Evolutionary conservation across 768 basidiomycete species (phyloP).

Genomic region (Amyloporia xantha): DNA sequence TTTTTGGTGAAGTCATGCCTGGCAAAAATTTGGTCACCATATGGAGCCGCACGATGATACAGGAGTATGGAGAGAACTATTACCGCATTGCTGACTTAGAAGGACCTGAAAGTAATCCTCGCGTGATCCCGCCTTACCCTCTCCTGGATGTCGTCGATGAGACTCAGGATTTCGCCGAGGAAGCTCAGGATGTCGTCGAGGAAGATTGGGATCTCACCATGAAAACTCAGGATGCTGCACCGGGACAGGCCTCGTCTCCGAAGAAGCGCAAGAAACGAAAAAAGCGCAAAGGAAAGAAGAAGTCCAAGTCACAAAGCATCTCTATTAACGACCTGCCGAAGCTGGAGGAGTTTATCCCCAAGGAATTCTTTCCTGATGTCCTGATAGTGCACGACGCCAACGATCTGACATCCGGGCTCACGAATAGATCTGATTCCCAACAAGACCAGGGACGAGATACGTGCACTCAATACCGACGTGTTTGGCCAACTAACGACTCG

Average conservation of each 20-base stretch:
- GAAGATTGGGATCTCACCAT: slow-evolving; percentile 14
- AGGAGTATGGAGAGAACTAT: slow-evolving; percentile 25
- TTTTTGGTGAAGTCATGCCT: slow-evolving; percentile 10
- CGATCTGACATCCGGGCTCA: neutral
- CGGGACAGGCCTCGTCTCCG: neutral
- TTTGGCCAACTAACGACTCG: neutral
- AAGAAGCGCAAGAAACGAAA: neutral
- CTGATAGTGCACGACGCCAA: slow-evolving; percentile 21
- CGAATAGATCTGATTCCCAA: neutral
- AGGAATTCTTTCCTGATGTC: slow-evolving; percentile 19
- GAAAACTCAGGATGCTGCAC: too few species aligned
- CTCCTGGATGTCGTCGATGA: slow-evolving; percentile 8
- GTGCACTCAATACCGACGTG: slow-evolving; percentile 14
- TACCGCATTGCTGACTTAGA: slow-evolving; percentile 10
- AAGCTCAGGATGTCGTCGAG: slow-evolving; percentile 6
- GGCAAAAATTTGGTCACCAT: slow-evolving; percentile 21
- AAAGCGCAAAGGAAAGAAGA: neutral
- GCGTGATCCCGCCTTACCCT: slow-evolving; percentile 12
- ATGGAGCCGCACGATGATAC: slow-evolving; percentile 31
- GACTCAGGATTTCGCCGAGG: neutral
- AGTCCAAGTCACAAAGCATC: neutral
- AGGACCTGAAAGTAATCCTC: slow-evolving; percentile 8
- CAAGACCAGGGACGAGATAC: neutral
- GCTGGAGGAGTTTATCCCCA: slow-evolving; percentile 22
- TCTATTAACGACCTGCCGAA: slow-evolving; percentile 15